Conservation (phyloP, 306 rosid genomes). For the Medicago ruthenica region DNA sequence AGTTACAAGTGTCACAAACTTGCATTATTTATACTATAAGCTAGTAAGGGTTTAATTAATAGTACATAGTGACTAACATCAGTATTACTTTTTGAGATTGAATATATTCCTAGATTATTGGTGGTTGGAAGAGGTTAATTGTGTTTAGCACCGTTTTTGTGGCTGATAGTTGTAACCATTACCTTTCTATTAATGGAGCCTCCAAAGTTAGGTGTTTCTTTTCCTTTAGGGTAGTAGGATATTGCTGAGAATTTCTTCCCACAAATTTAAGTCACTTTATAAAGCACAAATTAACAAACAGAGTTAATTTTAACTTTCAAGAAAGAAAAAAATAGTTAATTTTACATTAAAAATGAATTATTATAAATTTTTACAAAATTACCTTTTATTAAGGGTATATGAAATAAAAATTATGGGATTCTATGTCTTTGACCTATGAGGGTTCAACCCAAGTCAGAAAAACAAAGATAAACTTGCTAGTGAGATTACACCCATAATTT, state of each 20-base stretch:
- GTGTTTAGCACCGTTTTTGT: constrained; percentile 45
- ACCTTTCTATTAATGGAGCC: constrained; percentile 33
- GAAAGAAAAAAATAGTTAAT: too few relatives aligned
- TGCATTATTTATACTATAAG: constrained; percentile 42
- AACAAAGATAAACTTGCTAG: too few relatives aligned
- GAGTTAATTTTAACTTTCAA: too few relatives aligned
- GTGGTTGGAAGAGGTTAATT: constrained; percentile 32
- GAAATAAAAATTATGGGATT: too few relatives aligned
- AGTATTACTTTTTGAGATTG: constrained; percentile 1
- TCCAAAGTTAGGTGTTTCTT: constrained; percentile 40
- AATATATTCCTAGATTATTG: not conserved
- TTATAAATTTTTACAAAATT: too few relatives aligned
- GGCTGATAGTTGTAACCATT: constrained; percentile 22
- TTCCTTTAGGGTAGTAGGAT: not conserved
- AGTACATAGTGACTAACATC: constrained; percentile 1
- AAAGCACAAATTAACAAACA: too few relatives aligned
- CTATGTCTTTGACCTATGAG: too few relatives aligned
- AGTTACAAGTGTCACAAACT: constrained; percentile 15
- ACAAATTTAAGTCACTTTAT: not conserved
- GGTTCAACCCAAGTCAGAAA: too few relatives aligned
- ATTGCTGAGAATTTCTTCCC: not conserved
- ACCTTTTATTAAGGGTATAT: too few relatives aligned
- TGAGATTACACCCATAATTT: too few relatives aligned
- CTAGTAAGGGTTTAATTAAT: not conserved
- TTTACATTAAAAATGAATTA: too few relatives aligned